Base-by-base conservation (phyloP, 495 filamentous ascomycete species). In the Hypoxylon lienhwacheense region DNA sequence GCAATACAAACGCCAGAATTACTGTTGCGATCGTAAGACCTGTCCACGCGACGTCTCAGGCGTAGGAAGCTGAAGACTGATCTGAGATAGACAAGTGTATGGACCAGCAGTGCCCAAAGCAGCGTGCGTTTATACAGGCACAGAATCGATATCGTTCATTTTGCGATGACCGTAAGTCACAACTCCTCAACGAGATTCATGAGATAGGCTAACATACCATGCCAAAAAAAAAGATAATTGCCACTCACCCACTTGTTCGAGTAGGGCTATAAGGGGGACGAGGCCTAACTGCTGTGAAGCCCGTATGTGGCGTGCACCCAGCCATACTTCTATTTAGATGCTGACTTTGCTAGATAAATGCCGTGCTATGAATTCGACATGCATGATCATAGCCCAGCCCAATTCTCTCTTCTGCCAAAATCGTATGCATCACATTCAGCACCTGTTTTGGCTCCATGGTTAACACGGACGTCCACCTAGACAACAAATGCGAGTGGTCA, bases 101-200 rank as follows among this genome's bases (percentile, higher is more conserved):
- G 11, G 1, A 5, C 8, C 5, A 5, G 2, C 25, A 2, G 2
- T 60, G 50, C 25, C 16, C 20, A 12, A 8, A 55, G 1, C 0
- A 25, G 44, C 37, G 58, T 58, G 22, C 54, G 39, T 16, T 50
- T 64, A 29, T 35, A 26, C 1, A 19, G 46, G 20, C 20, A 4
- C n/a, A 10, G 4, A 41, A 53, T 40, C 1, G 53, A 57, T 70
- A 68, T n/a, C 54, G 47, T 0, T 24, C n/a, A 6, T 68, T 43
- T 20, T 72, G 69, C 25, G 47, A 45, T 11, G 25, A 55, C 0
- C 69, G 69, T 72, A 20, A 48, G 69, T 51, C 11, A 19, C 0
- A 7, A 24, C n/a, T 10, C 11, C 6, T 12, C 3, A 11, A 31
- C 8, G 11, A 12, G 0, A n/a, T 5, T 26, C 1, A 34, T 0